These are phyloP conservation scores for Xylaria sp. DNA, from an alignment of 2,329 filamentous ascomycete species.

Conservation along the genomic window DNA sequence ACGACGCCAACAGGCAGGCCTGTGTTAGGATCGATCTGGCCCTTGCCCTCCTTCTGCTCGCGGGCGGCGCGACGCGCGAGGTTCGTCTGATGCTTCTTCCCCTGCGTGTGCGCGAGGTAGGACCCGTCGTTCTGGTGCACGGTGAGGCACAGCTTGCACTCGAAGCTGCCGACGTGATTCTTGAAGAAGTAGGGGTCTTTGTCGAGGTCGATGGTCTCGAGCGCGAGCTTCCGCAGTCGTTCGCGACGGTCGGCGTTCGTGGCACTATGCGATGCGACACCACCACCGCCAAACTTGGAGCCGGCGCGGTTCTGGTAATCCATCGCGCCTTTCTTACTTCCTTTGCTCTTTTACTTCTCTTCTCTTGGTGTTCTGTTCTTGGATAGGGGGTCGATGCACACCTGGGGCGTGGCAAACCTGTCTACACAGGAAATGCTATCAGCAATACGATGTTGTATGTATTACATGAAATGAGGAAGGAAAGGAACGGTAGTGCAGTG, in stretches of 20 bases:
- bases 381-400: no score
- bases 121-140: conserved; percentile 99
- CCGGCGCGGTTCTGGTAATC: conserved; percentile 91
- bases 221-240: conserved; percentile 94
- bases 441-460: background rate
- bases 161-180: conserved; percentile 98
- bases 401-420: background rate
- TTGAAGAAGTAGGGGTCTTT: conserved; percentile 99
- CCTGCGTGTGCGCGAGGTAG: conserved; percentile 98
- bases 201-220: conserved; percentile 98
- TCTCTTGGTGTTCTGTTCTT: background rate
- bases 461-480: background rate
- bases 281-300: conserved; percentile 97
- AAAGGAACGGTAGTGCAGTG: background rate
- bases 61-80: conserved; percentile 94
- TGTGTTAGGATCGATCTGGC: conserved; percentile 74
- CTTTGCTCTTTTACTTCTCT: background rate
- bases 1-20: conserved; percentile 80
- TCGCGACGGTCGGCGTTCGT: conserved; percentile 98
- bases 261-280: conserved; percentile 91
- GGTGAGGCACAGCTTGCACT: conserved; percentile 95
- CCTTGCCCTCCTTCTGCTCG: conserved; percentile 88
- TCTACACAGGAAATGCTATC: background rate
- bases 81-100: conserved; percentile 98
- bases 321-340: conserved; percentile 56